These are phyloP conservation scores for Trichoderma pleuroti DNA, from an alignment of 2,329 filamentous ascomycete species.

Conservation along the genomic window DNA sequence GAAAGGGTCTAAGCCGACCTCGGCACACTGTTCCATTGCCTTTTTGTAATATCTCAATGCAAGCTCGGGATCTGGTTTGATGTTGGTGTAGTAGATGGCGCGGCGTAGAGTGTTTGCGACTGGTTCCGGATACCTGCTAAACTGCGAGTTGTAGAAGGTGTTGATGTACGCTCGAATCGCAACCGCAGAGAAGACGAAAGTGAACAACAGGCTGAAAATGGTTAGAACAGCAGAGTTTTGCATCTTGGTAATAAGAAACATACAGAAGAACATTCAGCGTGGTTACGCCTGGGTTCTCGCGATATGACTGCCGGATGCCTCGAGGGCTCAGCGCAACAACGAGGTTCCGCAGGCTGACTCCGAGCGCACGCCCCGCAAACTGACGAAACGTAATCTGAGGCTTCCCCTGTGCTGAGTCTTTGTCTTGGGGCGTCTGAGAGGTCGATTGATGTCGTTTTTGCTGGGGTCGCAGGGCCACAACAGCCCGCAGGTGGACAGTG, in stretches of 20 bases:
- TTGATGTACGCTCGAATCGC: constrained; percentile 46
- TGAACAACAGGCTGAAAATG: constrained; percentile 28
- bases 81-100: constrained; percentile 83
- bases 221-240: neutral
- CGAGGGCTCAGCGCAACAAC: constrained; percentile 34
- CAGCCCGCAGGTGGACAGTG: constrained; percentile 29
- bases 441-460: constrained; percentile 32
- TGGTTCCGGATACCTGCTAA: constrained; percentile 61
- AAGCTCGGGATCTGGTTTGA: constrained; percentile 67
- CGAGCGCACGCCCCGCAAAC: constrained; percentile 30
- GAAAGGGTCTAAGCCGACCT: constrained; percentile 78
- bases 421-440: constrained; percentile 18
- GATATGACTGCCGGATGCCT: constrained; percentile 35
- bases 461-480: constrained; percentile 28
- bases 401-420: constrained; percentile 24
- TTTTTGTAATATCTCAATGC: constrained; percentile 81
- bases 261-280: constrained; percentile 33
- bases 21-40: constrained; percentile 69
- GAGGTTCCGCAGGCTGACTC: constrained; percentile 35
- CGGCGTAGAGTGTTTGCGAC: constrained; percentile 76
- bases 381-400: constrained; percentile 34
- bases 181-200: constrained; percentile 30
- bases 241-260: neutral
- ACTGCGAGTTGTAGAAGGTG: constrained; percentile 54
- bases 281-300: constrained; percentile 32